phyloP scores from a whole-genome alignment of 2,329 filamentous ascomycete species.

The Metarhizium anisopliae region DNA sequence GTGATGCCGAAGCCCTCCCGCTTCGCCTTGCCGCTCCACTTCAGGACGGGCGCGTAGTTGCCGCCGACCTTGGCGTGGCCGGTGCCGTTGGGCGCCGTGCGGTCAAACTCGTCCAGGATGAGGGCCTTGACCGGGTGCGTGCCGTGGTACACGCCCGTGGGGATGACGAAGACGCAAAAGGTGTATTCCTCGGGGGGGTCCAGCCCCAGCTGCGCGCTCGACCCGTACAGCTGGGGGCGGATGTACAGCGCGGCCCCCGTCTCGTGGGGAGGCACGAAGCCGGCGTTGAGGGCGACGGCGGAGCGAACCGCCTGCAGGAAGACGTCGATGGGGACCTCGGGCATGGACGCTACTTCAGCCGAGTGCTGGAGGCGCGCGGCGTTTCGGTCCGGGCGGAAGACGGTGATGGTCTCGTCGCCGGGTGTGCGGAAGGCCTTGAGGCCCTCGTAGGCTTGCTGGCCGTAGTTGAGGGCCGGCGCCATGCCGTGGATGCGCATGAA shows the following conservation, averaged over 20 bases:
- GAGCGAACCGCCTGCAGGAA: constrained; percentile 71
- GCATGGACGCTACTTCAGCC: constrained; percentile 74
- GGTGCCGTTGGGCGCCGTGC: constrained; percentile 82
- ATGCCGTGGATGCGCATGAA: constrained; percentile 88
- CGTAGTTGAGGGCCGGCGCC: constrained; percentile 92
- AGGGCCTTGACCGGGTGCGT: constrained; percentile 78
- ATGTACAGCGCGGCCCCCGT: constrained; percentile 91
- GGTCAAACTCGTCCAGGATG: constrained; percentile 88
- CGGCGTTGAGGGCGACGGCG: constrained; percentile 81
- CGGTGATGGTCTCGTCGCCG: constrained; percentile 57
- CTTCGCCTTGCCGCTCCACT: constrained; percentile 76
- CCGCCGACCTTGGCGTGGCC: constrained; percentile 91
- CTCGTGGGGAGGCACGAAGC: constrained; percentile 80
- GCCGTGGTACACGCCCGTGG: constrained; percentile 91
- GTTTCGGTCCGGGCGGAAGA: constrained; percentile 85
- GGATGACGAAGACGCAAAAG: constrained; percentile 82
- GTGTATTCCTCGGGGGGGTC: constrained; percentile 86
- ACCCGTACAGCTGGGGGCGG: constrained; percentile 80
- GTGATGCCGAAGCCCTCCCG: constrained; percentile 85
- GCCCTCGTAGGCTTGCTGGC: constrained; percentile 97
- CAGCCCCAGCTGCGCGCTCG: constrained; percentile 76
- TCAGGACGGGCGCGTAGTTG: constrained; percentile 88
- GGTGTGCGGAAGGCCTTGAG: constrained; percentile 89
- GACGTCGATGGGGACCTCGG: constrained; percentile 63
- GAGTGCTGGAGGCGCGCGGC: constrained; percentile 78